Evolutionary conservation across 306 rosid genomes (phyloP), one percentile per base, ranked within the genome.

Genomic region (Abrus pulchellus): DNA sequence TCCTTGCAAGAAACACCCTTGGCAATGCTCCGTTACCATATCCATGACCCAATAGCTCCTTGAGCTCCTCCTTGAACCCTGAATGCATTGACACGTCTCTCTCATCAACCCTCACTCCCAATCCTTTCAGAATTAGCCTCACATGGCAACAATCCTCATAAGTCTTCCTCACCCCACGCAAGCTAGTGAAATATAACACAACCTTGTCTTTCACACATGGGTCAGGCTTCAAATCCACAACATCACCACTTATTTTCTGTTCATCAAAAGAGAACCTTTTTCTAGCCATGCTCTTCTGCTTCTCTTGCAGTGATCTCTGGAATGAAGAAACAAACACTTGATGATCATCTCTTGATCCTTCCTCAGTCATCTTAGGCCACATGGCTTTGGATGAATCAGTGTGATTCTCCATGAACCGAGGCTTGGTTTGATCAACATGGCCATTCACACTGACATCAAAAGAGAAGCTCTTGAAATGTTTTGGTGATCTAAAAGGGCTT

Each of bases 61-160:
- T 95, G 0, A 95, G 86, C 87, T 95, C 98, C 68, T 93, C 97
- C 78, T 85, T 93, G 78, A 93, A 95, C 73, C 91, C 96, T 0
- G 90, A 88, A 89, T 95, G 98, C 99, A 95, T 93, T 7, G 94
- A 95, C 3, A 95, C 92, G 55, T 95, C 99, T 36, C 98, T 86
- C 79, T 95, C 99, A 41, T 95, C 98, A 4, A 93, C 82, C 7
- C 84, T 85, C 36, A 90, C 73, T 0, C 94, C 91, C 2, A 92
- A 20, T 11, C 93, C 88, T 84, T 85, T 93, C 57, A 95, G 63
- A 79, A 93, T 92, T 1, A 83, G 81, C 78, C 87, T 87, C 70
- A 93, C 97, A 75, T 89, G 79, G 82, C 94, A 93, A 5, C 97
- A 95, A 65, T 95, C 97, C 84, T 95, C 98, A 29, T 89, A 93